Percentiles rank a stretch among this genome's conserved stretches.
phyloP scores from a whole-genome alignment of 805 yeast species.

The Groenewaldozyma salmanticensis region DNA sequence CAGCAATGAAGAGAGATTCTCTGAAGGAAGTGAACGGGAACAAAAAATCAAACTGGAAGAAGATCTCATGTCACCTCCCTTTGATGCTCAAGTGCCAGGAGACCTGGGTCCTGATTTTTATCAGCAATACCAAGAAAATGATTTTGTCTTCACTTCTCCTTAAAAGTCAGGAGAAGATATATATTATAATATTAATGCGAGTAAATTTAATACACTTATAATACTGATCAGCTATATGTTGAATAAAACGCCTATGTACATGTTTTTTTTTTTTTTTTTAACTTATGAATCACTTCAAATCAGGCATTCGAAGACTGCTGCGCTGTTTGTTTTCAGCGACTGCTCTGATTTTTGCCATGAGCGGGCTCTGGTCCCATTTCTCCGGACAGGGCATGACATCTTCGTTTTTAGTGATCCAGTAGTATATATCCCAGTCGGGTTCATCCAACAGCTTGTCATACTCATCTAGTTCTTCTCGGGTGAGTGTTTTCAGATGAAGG shows the following conservation, averaged over 20 bases:
- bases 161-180: not conserved
- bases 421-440: conserved; percentile 98
- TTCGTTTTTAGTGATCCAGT: conserved; percentile 84
- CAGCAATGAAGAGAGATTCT: too few relatives aligned
- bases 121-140: not conserved
- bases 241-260: too few relatives aligned
- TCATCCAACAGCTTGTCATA: conserved; percentile 78
- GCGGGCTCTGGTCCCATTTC: conserved; percentile 61
- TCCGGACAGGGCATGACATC: conserved; percentile 72
- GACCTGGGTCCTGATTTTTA: not conserved
- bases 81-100: not conserved
- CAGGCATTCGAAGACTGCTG: conserved; percentile 82
- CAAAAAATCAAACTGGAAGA: not conserved
- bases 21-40: not conserved
- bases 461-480: conserved; percentile 62
- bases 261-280: not conserved
- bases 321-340: conserved; percentile 63
- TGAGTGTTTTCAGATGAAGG: conserved; percentile 50
- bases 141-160: not conserved
- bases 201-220: too few relatives aligned
- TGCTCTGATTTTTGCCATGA: conserved; percentile 58
- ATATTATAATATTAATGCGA: too few relatives aligned
- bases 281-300: conserved; percentile 28
- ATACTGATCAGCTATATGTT: too few relatives aligned
- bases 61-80: not conserved